Conservation (phyloP, 2,329 filamentous ascomycete species). For the Calonectria multiphialidica region DNA sequence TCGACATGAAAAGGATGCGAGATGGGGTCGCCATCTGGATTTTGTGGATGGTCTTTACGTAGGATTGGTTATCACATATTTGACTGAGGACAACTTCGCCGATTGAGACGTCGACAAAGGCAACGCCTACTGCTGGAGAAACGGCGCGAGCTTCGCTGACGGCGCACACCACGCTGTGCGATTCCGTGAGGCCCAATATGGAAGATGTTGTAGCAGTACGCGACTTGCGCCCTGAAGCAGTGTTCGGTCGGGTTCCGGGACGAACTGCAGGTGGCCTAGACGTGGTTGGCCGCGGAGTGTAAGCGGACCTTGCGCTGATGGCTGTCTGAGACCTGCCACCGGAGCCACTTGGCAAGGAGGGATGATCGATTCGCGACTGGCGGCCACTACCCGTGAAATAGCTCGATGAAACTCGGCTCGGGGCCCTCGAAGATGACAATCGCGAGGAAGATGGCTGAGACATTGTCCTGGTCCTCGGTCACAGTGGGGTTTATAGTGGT, state of each 20-base stretch:
- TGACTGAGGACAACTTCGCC: constrained; percentile 89
- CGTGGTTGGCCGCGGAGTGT: constrained; percentile 29
- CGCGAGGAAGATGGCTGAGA: neutral
- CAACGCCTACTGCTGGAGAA: constrained; percentile 85
- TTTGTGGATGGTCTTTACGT: constrained; percentile 89
- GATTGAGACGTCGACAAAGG: constrained; percentile 88
- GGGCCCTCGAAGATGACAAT: constrained; percentile 16
- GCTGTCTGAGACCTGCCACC: constrained; percentile 17
- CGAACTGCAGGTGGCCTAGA: constrained; percentile 37
- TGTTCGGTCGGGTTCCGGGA: constrained; percentile 49
- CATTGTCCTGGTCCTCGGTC: constrained; percentile 6
- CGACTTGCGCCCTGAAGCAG: constrained; percentile 59
- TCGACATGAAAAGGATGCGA: constrained; percentile 82
- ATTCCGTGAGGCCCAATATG: constrained; percentile 60
- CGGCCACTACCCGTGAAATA: constrained; percentile 38
- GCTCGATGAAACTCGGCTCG: constrained; percentile 32
- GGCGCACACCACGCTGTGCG: constrained; percentile 86
- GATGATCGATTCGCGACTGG: neutral
- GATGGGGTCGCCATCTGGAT: constrained; percentile 84
- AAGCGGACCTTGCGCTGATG: constrained; percentile 10
- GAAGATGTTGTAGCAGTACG: constrained; percentile 51
- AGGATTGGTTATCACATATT: constrained; percentile 93
- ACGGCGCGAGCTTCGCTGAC: constrained; percentile 90
- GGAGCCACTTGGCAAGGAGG: constrained; percentile 8
- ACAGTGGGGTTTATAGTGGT: neutral